phyloP scores from a whole-genome alignment of 257 asterid genomes.

The Scutellaria baicalensis region DNA sequence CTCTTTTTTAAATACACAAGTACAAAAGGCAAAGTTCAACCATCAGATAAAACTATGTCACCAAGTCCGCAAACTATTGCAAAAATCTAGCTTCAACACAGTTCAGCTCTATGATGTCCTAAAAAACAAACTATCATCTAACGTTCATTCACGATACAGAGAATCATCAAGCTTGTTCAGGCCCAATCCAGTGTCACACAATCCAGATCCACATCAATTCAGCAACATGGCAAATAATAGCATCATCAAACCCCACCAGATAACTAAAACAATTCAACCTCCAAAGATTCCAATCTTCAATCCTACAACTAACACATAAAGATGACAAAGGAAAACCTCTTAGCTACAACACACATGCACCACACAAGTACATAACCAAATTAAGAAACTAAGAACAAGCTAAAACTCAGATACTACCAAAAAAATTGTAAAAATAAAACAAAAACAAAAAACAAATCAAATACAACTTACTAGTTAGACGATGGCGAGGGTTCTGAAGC shows the following conservation, averaged over 20 bases:
- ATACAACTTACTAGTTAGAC: slow-evolving; percentile 60
- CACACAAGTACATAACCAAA: background rate
- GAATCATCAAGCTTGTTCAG: slow-evolving; percentile 3
- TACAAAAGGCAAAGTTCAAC: background rate
- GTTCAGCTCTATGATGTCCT: background rate
- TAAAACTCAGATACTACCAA: background rate
- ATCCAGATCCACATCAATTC: slow-evolving; percentile 24
- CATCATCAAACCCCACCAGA: slow-evolving; percentile 6
- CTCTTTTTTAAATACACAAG: background rate
- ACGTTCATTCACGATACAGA: background rate
- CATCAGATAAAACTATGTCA: background rate
- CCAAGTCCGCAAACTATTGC: background rate
- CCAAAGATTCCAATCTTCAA: background rate
- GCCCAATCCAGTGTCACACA: background rate
- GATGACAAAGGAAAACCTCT: background rate
- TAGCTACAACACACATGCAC: background rate
- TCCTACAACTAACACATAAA: background rate
- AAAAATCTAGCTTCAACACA: background rate
- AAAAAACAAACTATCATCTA: background rate
- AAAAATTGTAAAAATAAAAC: background rate
- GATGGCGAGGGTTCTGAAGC: slow-evolving; percentile 90
- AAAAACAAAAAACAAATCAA: background rate
- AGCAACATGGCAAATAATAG: background rate
- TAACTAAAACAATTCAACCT: slow-evolving; percentile 6
- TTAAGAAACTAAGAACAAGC: background rate